Conservation (phyloP, 2,329 filamentous ascomycete species). For the Verticillium isaacii region DNA sequence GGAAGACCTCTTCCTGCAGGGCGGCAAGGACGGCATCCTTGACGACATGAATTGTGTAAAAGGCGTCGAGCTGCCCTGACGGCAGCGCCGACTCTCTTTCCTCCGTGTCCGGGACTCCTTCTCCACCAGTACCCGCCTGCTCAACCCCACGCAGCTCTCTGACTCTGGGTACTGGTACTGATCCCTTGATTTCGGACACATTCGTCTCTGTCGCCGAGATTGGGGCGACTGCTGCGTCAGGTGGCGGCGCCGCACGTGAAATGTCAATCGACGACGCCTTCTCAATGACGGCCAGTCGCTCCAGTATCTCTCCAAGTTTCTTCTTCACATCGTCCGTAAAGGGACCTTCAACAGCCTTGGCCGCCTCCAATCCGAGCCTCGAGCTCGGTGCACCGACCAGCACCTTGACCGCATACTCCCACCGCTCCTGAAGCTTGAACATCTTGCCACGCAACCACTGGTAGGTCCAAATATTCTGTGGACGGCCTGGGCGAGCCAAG, state of each 20-base stretch:
- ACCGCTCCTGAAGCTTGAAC: constrained; percentile 11
- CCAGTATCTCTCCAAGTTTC: neutral
- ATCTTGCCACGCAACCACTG: constrained; percentile 12
- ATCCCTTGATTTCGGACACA: neutral
- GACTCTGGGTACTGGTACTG: neutral
- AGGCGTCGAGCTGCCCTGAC: neutral
- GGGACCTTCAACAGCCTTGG: neutral
- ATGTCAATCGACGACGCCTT: neutral
- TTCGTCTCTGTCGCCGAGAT: neutral
- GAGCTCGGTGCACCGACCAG: constrained; percentile 9
- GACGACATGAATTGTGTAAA: neutral
- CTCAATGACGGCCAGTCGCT: neutral
- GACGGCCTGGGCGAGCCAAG: constrained; percentile 6
- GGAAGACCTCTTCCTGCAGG: constrained; percentile 6
- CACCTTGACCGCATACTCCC: constrained; percentile 11
- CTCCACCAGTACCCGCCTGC: neutral
- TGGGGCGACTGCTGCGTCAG: neutral
- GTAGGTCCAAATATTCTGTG: constrained; percentile 8
- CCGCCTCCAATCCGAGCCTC: constrained; percentile 2
- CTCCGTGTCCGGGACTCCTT: neutral
- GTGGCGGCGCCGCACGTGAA: neutral
- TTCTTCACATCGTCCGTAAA: neutral
- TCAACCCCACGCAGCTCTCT: neutral
- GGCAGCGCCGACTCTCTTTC: constrained; percentile 11
- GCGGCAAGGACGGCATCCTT: constrained; percentile 11